These are phyloP conservation scores for Cucumis melo DNA, from an alignment of 306 rosid genomes.

Conservation along the genomic window DNA sequence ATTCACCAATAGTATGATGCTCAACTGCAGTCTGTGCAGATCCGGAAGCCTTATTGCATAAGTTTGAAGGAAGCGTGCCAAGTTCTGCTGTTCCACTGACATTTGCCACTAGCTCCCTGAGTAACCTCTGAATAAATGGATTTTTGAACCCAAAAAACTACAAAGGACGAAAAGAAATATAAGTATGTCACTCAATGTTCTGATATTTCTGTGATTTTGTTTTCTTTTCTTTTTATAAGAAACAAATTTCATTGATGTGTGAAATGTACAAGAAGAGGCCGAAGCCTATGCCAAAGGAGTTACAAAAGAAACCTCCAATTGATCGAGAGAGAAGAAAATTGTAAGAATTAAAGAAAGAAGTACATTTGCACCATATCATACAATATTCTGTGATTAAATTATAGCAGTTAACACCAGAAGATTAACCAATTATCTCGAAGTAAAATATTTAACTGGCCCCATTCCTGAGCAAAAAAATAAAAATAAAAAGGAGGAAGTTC, in stretches of 20 bases:
- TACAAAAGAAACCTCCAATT: no score
- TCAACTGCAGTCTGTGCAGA: conserved; percentile 4
- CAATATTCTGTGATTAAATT: not conserved
- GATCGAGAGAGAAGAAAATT: no score
- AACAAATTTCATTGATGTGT: no score
- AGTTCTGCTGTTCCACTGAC: conserved; percentile 39
- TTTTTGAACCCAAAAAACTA: conserved; percentile 92
- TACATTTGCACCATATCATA: no score
- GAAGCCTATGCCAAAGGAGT: no score
- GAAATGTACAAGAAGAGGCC: no score
- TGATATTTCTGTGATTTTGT: not conserved
- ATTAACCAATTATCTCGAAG: not conserved
- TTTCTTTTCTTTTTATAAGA: no score
- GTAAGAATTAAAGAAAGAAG: no score
- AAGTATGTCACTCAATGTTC: conserved; percentile 9
- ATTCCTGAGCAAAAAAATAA: not conserved
- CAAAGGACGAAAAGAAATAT: conserved; percentile 11
- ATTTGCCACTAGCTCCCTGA: conserved; percentile 56
- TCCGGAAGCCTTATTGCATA: conserved; percentile 21
- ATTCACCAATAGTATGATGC: conserved; percentile 14
- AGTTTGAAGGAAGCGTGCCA: conserved; percentile 22
- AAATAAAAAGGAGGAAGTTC: not conserved
- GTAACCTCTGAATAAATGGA: conserved; percentile 57
- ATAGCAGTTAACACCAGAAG: not conserved
- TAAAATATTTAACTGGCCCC: not conserved